Base-by-base conservation (phyloP, 1,284 basidiomycete genomes). In the Melampsora occidentalis region DNA sequence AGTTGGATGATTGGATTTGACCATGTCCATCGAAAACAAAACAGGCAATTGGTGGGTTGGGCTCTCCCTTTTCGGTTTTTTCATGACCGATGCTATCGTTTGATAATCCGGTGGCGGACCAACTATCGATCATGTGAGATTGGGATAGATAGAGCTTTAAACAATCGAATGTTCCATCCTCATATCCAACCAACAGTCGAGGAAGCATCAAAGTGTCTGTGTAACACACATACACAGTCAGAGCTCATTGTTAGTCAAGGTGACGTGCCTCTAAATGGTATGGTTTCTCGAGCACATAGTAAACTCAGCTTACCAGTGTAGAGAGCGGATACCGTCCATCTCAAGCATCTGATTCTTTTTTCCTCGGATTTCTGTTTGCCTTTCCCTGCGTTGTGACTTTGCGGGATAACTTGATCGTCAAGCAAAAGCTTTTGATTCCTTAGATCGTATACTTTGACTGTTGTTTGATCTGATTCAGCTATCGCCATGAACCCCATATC, bases 81-180 rank as follows among this genome's bases (percentile, higher is more conserved):
- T 75, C 72, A 33, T 28, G 53, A 61, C 35, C 53, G 28, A 75
- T 53, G 25, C 39, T 57, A 59, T 75, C 72, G 48, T 35, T 22
- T 14, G 49, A 25, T n/a, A 25, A 59, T 5, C 49, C 25, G 20
- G 53, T 39, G 48, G 72, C 73, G 39, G 12, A 69, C 73, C 73
- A 76, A 76, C 61, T 69, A 42, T 76, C 73, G 39, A 76, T 69
- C 73, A 69, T 62, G 63, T 76, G 53, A 49, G 73, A 63, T 10
- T 65, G 72, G 31, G 22, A 62, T 46, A 76, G 61, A 20, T 33
- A 28, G 7, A 63, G 61, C 33, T 28, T 76, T 18, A 76, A 35
- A 33, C 39, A 25, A 48, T 63, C 59, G 48, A 76, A 76, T 25
- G 46, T 16, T 9, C 67, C 73, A 33, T 69, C 61, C 12, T 57